Conservation (phyloP, 1,284 basidiomycete species). For the Heterobasidion occidentale region DNA sequence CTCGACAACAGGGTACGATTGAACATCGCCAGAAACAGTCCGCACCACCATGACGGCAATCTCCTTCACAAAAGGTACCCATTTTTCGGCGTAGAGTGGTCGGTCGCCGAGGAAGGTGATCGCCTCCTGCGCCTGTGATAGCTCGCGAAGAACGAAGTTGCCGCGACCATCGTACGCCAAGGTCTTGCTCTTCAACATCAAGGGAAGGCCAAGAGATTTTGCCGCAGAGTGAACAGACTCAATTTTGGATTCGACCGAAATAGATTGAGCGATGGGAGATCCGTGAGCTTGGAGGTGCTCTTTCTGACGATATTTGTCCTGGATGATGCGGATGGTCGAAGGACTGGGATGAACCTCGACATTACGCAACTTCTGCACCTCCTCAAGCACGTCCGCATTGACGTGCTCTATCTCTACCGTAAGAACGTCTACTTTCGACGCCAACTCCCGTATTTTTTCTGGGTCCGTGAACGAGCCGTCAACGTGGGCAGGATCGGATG, state of each 20-base stretch:
- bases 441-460: constrained; percentile 76
- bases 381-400: constrained; percentile 70
- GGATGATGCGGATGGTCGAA: constrained; percentile 80
- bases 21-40: constrained; percentile 65
- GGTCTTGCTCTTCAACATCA: constrained; percentile 96
- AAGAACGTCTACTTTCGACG: constrained; percentile 77
- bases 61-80: constrained; percentile 87
- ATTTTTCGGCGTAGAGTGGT: constrained; percentile 88
- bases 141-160: constrained; percentile 73
- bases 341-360: constrained; percentile 83
- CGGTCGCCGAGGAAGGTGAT: constrained; percentile 60
- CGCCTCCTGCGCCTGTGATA: constrained; percentile 52
- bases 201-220: constrained; percentile 67
- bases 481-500: constrained; percentile 54
- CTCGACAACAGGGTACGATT: constrained; percentile 90
- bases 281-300: constrained; percentile 54
- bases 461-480: constrained; percentile 89
- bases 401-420: constrained; percentile 99
- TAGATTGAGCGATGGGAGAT: constrained; percentile 73
- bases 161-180: constrained; percentile 96
- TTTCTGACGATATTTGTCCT: constrained; percentile 95
- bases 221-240: constrained; percentile 53
- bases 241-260: constrained; percentile 46
- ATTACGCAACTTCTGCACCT: constrained; percentile 44
- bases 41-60: constrained; percentile 98